These are phyloP conservation scores for Plasmodium gonderi DNA, from an alignment of 169 alveolate genomes.

Conservation along the genomic window DNA sequence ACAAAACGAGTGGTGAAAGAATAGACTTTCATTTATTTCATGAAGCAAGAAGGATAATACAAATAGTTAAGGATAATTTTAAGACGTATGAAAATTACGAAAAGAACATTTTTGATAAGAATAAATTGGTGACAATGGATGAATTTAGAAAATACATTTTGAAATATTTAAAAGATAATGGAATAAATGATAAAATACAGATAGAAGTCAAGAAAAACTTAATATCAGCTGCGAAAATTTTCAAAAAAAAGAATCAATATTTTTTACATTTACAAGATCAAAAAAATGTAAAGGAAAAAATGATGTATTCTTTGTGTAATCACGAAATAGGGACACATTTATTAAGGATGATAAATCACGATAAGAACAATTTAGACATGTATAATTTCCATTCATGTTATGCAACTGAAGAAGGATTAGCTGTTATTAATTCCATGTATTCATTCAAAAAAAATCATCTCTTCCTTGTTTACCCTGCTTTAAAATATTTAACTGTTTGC, in stretches of 20 bases:
- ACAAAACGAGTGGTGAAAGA: constrained; percentile 45
- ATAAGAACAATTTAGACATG: constrained; percentile 46
- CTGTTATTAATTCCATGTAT: constrained; percentile 73
- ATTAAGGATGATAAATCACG: constrained; percentile 74
- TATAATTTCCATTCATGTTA: constrained; percentile 24
- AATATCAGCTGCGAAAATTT: constrained; percentile 40
- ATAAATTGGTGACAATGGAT: constrained; percentile 13
- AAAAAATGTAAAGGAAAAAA: constrained; percentile 14
- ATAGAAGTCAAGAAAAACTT: constrained; percentile 20
- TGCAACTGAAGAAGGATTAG: constrained; percentile 76
- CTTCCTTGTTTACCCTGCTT: constrained; percentile 57
- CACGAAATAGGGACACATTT: constrained; percentile 76
- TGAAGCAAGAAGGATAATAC: constrained; percentile 64
- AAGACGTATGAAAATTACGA: constrained; percentile 60
- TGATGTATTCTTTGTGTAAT: constrained; percentile 60
- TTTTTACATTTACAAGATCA: constrained; percentile 34
- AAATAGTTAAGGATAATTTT: constrained; percentile 30
- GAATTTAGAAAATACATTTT: constrained; percentile 20
- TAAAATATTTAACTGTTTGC: constrained; percentile 75
- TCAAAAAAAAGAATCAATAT: constrained; percentile 24
- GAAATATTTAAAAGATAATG: constrained; percentile 18
- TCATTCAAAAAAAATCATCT: constrained; percentile 44
- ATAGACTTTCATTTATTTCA: constrained; percentile 54
- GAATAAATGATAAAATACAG: constrained; percentile 9
- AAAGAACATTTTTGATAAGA: not conserved